These are phyloP conservation scores for Eucalyptus sp. DNA, from an alignment of 345 rosid genomes.

Conservation along the genomic window DNA sequence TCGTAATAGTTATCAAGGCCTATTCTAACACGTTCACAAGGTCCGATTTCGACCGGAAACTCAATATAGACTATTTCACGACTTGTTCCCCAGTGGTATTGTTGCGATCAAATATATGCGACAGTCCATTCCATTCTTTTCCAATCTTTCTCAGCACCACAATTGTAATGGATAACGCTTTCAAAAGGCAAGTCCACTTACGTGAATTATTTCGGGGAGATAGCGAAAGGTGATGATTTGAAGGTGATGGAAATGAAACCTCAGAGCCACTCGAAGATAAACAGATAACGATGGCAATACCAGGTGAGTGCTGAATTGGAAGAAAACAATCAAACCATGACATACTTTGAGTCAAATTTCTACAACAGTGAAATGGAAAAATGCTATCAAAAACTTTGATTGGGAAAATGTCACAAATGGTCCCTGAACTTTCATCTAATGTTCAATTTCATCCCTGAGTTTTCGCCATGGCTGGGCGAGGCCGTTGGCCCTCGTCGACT, in stretches of 20 bases:
- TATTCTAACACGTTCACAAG: background rate
- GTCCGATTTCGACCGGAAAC: background rate
- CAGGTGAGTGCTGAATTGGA: background rate
- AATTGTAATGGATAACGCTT: background rate
- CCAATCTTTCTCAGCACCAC: background rate
- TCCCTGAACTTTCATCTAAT: no score
- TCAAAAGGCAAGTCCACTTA: background rate
- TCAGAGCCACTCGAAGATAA: background rate
- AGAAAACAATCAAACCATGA: background rate
- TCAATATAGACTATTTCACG: background rate
- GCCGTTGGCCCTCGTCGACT: no score
- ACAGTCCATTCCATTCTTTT: background rate
- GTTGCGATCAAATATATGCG: background rate
- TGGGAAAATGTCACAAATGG: no score
- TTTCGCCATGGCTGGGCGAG: no score
- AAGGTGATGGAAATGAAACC: background rate
- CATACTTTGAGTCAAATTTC: background rate
- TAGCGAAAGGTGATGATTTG: background rate
- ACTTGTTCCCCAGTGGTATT: background rate
- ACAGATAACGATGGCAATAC: background rate
- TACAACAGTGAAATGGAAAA: background rate
- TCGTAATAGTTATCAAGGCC: background rate
- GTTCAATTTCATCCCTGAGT: no score
- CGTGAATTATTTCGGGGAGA: background rate
- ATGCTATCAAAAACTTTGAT: background rate